Base-by-base conservation (phyloP, 495 filamentous ascomycete genomes). In the Patellaria atrata region DNA sequence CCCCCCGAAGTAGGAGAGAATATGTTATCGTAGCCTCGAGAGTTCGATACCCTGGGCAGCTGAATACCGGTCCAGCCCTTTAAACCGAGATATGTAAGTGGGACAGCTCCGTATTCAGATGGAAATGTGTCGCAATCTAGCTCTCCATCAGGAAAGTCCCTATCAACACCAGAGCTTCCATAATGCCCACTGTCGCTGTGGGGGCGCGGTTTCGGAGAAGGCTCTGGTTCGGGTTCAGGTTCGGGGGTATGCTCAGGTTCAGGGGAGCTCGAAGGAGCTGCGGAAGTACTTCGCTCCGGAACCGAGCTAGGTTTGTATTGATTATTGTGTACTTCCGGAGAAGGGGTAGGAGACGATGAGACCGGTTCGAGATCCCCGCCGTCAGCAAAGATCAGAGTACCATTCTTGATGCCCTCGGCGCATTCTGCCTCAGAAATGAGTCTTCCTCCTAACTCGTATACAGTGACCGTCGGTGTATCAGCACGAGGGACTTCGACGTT, bases 31-130 rank as follows among this genome's bases (percentile, higher is more conserved):
- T 69, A 56, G 15, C 62, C 30, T 11, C 56, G 45, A 25, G 52
- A 61, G 29, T 53, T 44, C 9, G 52, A 22, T 13, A 50, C 57
- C 17, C 63, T 52, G 45, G 58, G 56, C 10, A 70, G 67, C 56
- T 89, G 82, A 44, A 96, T 65, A 54, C 86, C 84, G 37, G 72
- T 75, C 77, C 75, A 97, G 38, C 84, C 84, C 33, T 64, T 68
- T 10, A 80, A 59, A 15, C 64, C 64, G 4, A 78, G 59, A 67
- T 79, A 92, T 27, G 64, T 46, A 15, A 91, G 58, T 35, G 69
- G 25, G 14, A 94, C 48, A 1, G 91, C 77, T 50, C 89, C 89
- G 49, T 92, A 96, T 0, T 72, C 64, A 8, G 74, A 75, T 16
- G 91, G 91, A 63, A 96, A 89, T 0, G 60, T 50, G 31, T 52